Evolutionary conservation across 306 rosid species (phyloP).

Genomic region (Pyrus communis): DNA sequence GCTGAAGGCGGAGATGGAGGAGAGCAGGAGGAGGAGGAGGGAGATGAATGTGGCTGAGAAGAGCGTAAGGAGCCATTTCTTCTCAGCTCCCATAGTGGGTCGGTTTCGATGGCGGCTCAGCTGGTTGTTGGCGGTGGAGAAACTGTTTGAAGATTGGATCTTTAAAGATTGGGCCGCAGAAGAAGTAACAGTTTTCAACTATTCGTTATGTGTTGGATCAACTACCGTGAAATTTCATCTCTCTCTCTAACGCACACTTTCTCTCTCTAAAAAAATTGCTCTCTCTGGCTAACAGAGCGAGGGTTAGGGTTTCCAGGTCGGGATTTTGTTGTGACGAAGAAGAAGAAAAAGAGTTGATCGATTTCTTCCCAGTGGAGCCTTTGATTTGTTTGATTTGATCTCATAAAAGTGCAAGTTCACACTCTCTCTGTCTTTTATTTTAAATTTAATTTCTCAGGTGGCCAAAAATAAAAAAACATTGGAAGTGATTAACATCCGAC

Average conservation of each 20-base stretch:
- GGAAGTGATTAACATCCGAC: background rate
- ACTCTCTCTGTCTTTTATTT: background rate
- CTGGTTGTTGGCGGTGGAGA: conserved; percentile 9
- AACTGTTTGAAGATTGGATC: conserved; percentile 7
- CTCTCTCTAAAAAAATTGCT: background rate
- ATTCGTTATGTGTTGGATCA: conserved; percentile 16
- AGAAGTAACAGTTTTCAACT: background rate
- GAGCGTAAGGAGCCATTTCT: conserved; percentile 75
- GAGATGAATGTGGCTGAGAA: conserved; percentile 59
- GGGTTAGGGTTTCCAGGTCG: conserved; percentile 37
- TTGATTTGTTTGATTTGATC: conserved; percentile 6
- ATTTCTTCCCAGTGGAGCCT: background rate
- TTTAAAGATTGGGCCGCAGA: background rate
- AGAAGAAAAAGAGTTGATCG: conserved; percentile 24
- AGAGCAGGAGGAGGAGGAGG: conserved; percentile 46
- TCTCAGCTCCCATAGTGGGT: conserved; percentile 75
- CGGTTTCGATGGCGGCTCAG: background rate
- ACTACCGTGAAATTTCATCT: background rate
- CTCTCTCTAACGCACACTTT: background rate
- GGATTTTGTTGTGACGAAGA: conserved; percentile 24
- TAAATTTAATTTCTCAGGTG: background rate
- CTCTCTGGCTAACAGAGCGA: background rate
- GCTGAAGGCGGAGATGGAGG: conserved; percentile 65
- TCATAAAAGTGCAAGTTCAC: background rate
- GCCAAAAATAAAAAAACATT: background rate